These are phyloP conservation scores for Ophiostoma ips DNA, from an alignment of 2,329 filamentous ascomycete genomes.

Conservation along the genomic window DNA sequence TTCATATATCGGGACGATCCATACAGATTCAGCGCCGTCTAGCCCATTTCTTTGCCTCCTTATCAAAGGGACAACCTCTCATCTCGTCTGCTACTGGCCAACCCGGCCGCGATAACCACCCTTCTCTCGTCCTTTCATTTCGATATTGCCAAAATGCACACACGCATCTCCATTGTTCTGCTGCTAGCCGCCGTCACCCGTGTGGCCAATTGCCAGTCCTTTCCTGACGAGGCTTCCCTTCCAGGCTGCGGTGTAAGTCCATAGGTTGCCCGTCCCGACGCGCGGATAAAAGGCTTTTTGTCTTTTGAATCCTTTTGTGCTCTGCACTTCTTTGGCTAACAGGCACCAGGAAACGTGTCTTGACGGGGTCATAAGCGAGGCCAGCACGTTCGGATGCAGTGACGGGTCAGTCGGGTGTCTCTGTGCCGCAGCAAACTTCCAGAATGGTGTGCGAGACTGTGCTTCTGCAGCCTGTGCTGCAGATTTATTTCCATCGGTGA, in stretches of 20 bases:
- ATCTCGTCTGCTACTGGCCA: background rate
- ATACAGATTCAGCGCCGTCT: too few relatives aligned
- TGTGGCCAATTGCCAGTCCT: conserved; percentile 6
- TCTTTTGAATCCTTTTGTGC: too few relatives aligned
- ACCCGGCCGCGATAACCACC: background rate
- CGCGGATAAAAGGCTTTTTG: too few relatives aligned
- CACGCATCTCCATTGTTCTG: conserved; percentile 1
- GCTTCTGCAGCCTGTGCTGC: conserved; percentile 10
- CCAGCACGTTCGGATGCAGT: conserved; percentile 9
- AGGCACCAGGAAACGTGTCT: conserved; percentile 14
- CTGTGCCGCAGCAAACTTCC: conserved; percentile 12
- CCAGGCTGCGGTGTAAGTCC: conserved; percentile 14
- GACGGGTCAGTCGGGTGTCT: conserved; percentile 10
- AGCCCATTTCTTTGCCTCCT: background rate
- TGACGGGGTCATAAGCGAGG: conserved; percentile 7
- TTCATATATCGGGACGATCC: background rate
- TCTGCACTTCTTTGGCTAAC: background rate
- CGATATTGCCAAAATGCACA: conserved; percentile 10
- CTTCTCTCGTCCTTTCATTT: background rate
- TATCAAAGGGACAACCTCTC: too few relatives aligned
- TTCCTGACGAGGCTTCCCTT: conserved; percentile 8
- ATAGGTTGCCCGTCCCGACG: too few relatives aligned
- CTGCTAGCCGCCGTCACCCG: conserved; percentile 3
- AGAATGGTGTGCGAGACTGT: conserved; percentile 14
- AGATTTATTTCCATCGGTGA: conserved; percentile 10